Conservation (phyloP, 352 stramenopile genomes). For the Pilasporangium apinafurcum region DNA sequence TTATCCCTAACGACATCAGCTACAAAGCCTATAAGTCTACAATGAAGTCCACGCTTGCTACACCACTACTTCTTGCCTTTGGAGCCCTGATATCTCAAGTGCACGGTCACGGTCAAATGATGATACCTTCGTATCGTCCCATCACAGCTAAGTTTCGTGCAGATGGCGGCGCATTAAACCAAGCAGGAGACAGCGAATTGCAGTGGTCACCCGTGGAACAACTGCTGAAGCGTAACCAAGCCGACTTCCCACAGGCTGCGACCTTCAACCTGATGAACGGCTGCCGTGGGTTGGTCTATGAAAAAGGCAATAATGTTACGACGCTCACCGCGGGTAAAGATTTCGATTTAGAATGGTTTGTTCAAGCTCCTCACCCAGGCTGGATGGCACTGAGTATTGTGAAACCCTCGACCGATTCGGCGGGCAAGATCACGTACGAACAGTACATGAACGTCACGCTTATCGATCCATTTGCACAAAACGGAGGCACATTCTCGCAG, state of each 20-base stretch:
- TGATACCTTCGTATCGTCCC: constrained; percentile 17
- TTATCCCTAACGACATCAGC: too few relatives aligned
- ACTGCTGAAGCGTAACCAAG: constrained; percentile 17
- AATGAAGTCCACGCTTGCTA: too few relatives aligned
- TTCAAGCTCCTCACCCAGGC: constrained; percentile 51
- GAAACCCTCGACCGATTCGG: constrained; percentile 31
- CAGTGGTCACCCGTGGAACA: constrained; percentile 21
- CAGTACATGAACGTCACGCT: constrained; percentile 21
- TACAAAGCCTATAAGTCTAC: too few relatives aligned
- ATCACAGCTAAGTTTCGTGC: constrained; percentile 20
- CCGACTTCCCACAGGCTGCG: constrained; percentile 14
- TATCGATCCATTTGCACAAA: constrained; percentile 34
- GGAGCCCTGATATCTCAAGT: constrained; percentile 13
- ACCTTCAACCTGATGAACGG: constrained; percentile 37
- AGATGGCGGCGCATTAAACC: constrained; percentile 18
- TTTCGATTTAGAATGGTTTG: constrained; percentile 40
- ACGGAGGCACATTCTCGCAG: constrained; percentile 15
- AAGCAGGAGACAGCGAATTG: constrained; percentile 20
- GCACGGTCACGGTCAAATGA: constrained; percentile 28
- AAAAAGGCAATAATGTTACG: constrained; percentile 32
- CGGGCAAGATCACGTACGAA: constrained; percentile 41
- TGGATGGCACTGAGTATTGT: constrained; percentile 48
- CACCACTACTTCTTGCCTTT: too few relatives aligned
- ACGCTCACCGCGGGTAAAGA: constrained; percentile 27
- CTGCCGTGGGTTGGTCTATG: constrained; percentile 49